Base-by-base conservation (phyloP, 352 stramenopile genomes). In the Globisporangium okanoganense region DNA sequence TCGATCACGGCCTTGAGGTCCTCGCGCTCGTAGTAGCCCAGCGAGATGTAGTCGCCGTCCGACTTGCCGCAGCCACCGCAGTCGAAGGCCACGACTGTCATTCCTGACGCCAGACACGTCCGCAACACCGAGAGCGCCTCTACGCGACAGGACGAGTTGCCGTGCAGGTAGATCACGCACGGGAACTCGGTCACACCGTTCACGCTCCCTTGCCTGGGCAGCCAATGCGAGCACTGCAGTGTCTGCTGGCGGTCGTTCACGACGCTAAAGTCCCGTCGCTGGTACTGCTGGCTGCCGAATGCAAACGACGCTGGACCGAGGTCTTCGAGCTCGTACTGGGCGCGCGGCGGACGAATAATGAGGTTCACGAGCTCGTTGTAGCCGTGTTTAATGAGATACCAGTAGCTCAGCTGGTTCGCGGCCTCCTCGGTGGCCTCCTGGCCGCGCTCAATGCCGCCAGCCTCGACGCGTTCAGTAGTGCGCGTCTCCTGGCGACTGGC, bases 101-200 rank as follows among this genome's bases (percentile, higher is more conserved):
- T 67, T 2, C 97, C 97, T 9, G 97, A 85, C 18, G 80, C 87
- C 14, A 99, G 81, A 16, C 98, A 79, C 50, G 70, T 96, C 41
- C 73, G 70, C 44, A 87, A 91, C 53, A 87, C 96, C 4, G 95
- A 93, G 12, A 99, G 62, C n/a, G 96, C 92, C 69, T 99, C 96
- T 0, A 98, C 78, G 1, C 97, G 79, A 62, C 92, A 97, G 13
- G 89, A 98, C 10, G 92, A 98, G 71, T 99, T 99, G 55, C 97
- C 97, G 66, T 99, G 97, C 59, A 99, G 81, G 61, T 99, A 99
- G 58, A 99, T 98, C 4, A 99, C 80, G 66, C 95, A 98, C 14
- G 91, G 88, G 47, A 94, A 69, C 40, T 80, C 67, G 3, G 55
- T 63, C 24, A 72, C 58, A 9, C 66, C 53, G 53, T 72, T 45